Conservation (phyloP, 2,329 filamentous ascomycete species). For the Ramularia endophylla region DNA sequence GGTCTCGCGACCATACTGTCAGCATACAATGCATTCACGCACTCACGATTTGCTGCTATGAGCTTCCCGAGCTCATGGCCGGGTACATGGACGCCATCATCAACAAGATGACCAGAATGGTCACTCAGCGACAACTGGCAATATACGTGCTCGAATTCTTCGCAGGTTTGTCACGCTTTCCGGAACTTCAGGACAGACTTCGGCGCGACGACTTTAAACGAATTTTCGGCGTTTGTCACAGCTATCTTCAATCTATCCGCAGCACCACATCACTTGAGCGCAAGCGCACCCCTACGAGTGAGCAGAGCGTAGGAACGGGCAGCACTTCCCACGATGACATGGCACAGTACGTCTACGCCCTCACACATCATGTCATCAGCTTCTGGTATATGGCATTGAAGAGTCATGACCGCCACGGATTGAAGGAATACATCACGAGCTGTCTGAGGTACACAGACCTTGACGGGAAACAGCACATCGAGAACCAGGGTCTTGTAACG, state of each 20-base stretch:
- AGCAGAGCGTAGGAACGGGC: slow-evolving; percentile 22
- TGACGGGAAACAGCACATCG: slow-evolving; percentile 66
- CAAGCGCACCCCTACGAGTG: slow-evolving; percentile 22
- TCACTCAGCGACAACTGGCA: slow-evolving; percentile 85
- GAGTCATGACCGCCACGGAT: slow-evolving; percentile 71
- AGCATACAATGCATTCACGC: slow-evolving; percentile 93
- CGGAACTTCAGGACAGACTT: slow-evolving; percentile 44
- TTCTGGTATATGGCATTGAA: slow-evolving; percentile 96
- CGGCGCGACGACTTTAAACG: slow-evolving; percentile 85
- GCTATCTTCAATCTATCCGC: slow-evolving; percentile 83
- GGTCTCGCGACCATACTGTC: slow-evolving; percentile 49
- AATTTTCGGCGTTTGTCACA: slow-evolving; percentile 91
- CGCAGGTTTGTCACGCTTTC: slow-evolving; percentile 78
- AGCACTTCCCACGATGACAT: slow-evolving; percentile 25
- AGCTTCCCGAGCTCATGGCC: slow-evolving; percentile 79
- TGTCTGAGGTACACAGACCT: slow-evolving; percentile 73
- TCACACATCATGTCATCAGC: slow-evolving; percentile 91
- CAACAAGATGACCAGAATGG: slow-evolving; percentile 91
- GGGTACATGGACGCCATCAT: slow-evolving; percentile 81
- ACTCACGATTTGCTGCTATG: slow-evolving; percentile 88
- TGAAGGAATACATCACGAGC: slow-evolving; percentile 86
- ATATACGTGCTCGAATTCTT: slow-evolving; percentile 95
- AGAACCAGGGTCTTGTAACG: slow-evolving; percentile 90
- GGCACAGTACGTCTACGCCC: slow-evolving; percentile 71
- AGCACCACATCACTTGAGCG: slow-evolving; percentile 32